phyloP scores from a whole-genome alignment of 352 stramenopile species.

The Thraustochytrium sp. region DNA sequence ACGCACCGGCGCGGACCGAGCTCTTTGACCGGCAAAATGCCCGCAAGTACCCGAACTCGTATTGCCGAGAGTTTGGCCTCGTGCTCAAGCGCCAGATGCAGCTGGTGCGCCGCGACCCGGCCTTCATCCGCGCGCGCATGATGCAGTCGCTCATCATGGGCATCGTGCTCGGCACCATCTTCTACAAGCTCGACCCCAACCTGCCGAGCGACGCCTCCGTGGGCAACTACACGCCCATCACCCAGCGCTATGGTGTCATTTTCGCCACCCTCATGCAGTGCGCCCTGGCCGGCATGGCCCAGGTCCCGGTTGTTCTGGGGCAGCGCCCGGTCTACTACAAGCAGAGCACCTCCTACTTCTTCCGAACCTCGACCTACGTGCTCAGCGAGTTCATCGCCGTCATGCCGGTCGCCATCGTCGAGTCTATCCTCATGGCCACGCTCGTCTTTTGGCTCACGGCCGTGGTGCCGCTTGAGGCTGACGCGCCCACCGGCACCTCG shows the following conservation, averaged over 20 bases:
- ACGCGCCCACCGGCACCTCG: neutral
- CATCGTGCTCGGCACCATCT: slow-evolving; percentile 54
- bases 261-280: slow-evolving; percentile 56
- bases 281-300: slow-evolving; percentile 51
- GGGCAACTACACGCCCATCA: neutral
- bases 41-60: neutral
- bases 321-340: slow-evolving; percentile 58
- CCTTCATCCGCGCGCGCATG: slow-evolving; percentile 57
- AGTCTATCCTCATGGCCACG: slow-evolving; percentile 23
- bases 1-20: neutral
- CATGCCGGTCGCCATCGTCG: slow-evolving; percentile 35
- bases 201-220: neutral
- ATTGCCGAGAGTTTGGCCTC: neutral
- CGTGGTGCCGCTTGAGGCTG: neutral
- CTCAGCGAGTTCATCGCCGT: slow-evolving; percentile 50
- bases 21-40: neutral
- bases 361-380: slow-evolving; percentile 51
- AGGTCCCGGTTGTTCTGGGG: slow-evolving; percentile 52
- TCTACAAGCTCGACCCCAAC: slow-evolving; percentile 44
- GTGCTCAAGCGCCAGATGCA: slow-evolving; percentile 61
- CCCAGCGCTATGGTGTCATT: slow-evolving; percentile 50
- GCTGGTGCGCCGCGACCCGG: slow-evolving; percentile 61
- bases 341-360: slow-evolving; percentile 55
- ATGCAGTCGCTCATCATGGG: slow-evolving; percentile 58
- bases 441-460: slow-evolving; percentile 40